phyloP scores from a whole-genome alignment of 345 rosid genomes.

The Corymbia maculata region DNA sequence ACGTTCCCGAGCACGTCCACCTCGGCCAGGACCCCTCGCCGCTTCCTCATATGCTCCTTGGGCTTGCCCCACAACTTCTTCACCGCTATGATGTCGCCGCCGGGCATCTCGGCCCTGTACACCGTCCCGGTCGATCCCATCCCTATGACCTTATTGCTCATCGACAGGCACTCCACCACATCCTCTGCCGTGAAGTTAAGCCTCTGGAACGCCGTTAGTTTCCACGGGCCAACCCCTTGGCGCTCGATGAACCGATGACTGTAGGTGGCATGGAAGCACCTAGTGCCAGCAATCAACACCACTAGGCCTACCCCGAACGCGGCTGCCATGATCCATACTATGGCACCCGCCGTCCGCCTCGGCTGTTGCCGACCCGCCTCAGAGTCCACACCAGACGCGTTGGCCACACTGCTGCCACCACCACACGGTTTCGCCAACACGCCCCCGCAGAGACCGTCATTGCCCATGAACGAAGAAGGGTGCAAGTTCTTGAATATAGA shows the following conservation, averaged over 20 bases:
- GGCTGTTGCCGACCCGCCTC: slow-evolving; percentile 32
- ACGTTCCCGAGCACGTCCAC: slow-evolving; percentile 90
- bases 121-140: slow-evolving; percentile 97
- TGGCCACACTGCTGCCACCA: slow-evolving; percentile 3
- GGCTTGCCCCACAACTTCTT: slow-evolving; percentile 91
- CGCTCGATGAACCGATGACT: slow-evolving; percentile 22
- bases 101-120: slow-evolving; percentile 86
- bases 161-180: slow-evolving; percentile 63
- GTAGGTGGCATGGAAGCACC: slow-evolving; percentile 61
- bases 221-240: slow-evolving; percentile 76
- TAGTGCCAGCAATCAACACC: slow-evolving; percentile 60
- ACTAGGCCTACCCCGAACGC: slow-evolving; percentile 74
- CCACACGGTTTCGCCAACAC: slow-evolving; percentile 45
- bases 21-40: slow-evolving; percentile 85
- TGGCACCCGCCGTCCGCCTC: slow-evolving; percentile 66
- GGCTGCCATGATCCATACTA: slow-evolving; percentile 90
- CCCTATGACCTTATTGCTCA: slow-evolving; percentile 72
- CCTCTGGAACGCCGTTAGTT: slow-evolving; percentile 84
- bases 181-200: slow-evolving; percentile 87
- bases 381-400: not conserved
- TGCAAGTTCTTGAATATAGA: slow-evolving; percentile 55
- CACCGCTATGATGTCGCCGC: slow-evolving; percentile 92
- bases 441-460: slow-evolving; percentile 77
- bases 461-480: slow-evolving; percentile 70
- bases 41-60: slow-evolving; percentile 59